phyloP scores from a whole-genome alignment of 2,329 filamentous ascomycete species.

The Talaromyces amestolkiae region DNA sequence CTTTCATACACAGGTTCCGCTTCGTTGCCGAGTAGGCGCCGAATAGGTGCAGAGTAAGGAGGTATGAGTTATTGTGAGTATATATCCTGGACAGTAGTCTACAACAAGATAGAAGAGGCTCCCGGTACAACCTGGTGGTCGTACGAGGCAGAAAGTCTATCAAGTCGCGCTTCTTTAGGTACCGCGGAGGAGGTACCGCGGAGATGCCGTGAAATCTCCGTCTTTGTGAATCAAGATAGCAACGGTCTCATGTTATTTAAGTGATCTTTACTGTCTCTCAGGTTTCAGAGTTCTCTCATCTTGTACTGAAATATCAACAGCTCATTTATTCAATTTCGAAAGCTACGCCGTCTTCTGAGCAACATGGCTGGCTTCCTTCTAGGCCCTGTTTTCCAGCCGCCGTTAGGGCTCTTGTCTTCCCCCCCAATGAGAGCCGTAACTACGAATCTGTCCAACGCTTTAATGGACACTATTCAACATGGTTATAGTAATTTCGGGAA shows the following conservation, averaged over 20 bases:
- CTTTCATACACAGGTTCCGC: too few relatives aligned
- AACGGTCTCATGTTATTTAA: not conserved
- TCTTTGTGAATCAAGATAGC: not conserved
- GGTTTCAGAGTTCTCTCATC: not conserved
- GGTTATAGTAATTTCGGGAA: not conserved
- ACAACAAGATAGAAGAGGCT: too few relatives aligned
- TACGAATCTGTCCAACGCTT: not conserved
- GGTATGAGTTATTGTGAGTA: too few relatives aligned
- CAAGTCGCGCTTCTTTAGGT: not conserved
- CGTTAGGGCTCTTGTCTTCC: not conserved
- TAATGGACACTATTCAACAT: conserved; percentile 2
- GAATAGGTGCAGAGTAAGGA: too few relatives aligned
- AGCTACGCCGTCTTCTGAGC: not conserved
- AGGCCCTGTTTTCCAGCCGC: not conserved
- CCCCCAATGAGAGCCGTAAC: not conserved
- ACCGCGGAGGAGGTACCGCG: not conserved
- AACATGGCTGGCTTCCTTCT: conserved; percentile 2
- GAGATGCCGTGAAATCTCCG: not conserved
- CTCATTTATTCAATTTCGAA: not conserved
- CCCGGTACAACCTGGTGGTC: too few relatives aligned
- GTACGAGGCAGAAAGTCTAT: not conserved
- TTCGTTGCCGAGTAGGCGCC: too few relatives aligned
- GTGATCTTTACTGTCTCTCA: not conserved
- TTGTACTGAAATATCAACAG: not conserved
- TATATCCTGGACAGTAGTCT: too few relatives aligned